phyloP scores from a whole-genome alignment of 345 rosid species.

The Punica granatum region DNA sequence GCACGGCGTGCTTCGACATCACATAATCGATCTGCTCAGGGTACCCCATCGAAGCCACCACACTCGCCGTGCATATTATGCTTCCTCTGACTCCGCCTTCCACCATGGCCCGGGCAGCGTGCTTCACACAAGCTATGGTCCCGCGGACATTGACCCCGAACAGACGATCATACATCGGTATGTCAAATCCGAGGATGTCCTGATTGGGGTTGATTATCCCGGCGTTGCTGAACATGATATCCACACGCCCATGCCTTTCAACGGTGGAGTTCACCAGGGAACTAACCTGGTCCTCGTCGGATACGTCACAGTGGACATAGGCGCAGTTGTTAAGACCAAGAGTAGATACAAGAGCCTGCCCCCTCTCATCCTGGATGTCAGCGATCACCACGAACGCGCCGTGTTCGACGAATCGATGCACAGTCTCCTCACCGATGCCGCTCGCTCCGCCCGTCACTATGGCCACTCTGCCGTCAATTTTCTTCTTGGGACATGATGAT shows the following conservation, averaged over 20 bases:
- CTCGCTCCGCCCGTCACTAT: background rate
- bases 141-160: constrained; percentile 20
- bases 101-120: constrained; percentile 35
- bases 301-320: constrained; percentile 27
- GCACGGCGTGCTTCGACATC: constrained; percentile 37
- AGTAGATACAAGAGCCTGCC: constrained; percentile 14
- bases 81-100: background rate
- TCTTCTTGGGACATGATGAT: no score
- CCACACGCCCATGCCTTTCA: constrained; percentile 14
- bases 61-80: constrained; percentile 28
- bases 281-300: constrained; percentile 28
- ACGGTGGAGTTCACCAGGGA: constrained; percentile 23
- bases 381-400: constrained; percentile 25
- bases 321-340: constrained; percentile 16
- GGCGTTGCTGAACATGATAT: constrained; percentile 39
- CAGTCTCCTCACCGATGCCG: background rate
- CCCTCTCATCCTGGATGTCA: constrained; percentile 26
- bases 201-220: constrained; percentile 16
- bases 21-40: constrained; percentile 10
- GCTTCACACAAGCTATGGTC: constrained; percentile 9
- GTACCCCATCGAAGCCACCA: constrained; percentile 2
- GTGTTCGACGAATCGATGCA: constrained; percentile 12
- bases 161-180: background rate
- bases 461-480: background rate
- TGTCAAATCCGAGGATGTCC: constrained; percentile 14